These are phyloP conservation scores for Purshia tridentata DNA, from an alignment of 306 rosid genomes.

Conservation along the genomic window DNA sequence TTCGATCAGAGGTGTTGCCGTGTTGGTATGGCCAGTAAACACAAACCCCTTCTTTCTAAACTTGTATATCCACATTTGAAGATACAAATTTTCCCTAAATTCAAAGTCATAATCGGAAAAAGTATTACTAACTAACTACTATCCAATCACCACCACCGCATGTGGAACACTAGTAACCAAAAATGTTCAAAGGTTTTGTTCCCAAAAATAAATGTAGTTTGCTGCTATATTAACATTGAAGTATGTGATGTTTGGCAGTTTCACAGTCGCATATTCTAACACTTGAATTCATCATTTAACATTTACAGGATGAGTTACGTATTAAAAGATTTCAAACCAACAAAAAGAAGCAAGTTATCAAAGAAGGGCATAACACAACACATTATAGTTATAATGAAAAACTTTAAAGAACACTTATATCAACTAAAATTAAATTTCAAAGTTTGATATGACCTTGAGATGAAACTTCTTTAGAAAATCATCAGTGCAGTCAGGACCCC, in stretches of 20 bases:
- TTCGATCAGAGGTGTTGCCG: background rate
- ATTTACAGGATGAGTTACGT: background rate
- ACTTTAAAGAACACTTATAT: no score
- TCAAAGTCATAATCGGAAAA: background rate
- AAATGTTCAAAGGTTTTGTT: background rate
- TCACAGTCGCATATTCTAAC: background rate
- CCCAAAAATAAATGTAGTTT: background rate
- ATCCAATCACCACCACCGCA: background rate
- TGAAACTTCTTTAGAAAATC: slow-evolving; percentile 68
- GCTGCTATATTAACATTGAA: background rate
- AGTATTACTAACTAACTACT: background rate
- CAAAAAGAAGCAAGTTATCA: no score
- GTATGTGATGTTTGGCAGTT: background rate
- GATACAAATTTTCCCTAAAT: background rate
- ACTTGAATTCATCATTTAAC: background rate
- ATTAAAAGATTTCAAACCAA: no score
- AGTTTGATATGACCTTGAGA: slow-evolving; percentile 47
- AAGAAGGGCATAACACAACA: no score
- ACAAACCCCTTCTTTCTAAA: background rate
- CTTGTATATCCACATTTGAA: background rate
- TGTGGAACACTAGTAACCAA: background rate
- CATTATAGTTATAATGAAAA: no score
- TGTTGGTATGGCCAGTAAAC: background rate
- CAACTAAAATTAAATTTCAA: background rate
- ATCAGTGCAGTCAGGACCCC: slow-evolving; percentile 94